These are phyloP conservation scores for Parastagonospora nodorum DNA, from an alignment of 2,329 filamentous ascomycete genomes.

Conservation along the genomic window DNA sequence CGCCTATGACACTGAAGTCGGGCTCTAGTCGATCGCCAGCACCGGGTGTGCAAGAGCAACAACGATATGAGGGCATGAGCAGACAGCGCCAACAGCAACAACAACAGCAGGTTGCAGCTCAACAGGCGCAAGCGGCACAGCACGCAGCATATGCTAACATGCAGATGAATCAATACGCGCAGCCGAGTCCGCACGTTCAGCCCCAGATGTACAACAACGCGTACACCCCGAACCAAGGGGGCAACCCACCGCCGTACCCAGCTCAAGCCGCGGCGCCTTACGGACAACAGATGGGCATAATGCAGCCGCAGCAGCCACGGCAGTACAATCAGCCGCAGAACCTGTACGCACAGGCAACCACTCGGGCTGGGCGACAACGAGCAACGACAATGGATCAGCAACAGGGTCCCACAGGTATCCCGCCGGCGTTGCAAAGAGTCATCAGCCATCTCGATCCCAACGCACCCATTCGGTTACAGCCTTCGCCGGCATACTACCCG, in stretches of 20 bases:
- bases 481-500: conserved; percentile 95
- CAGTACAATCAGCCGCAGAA: conserved; percentile 68
- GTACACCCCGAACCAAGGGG: conserved; percentile 71
- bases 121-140: conserved; percentile 59
- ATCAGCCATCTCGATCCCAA: conserved; percentile 95
- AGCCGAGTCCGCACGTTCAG: conserved; percentile 51
- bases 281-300: conserved; percentile 61
- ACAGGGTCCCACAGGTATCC: conserved; percentile 88
- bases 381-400: conserved; percentile 97
- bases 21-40: conserved; percentile 86
- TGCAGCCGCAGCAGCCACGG: conserved; percentile 44
- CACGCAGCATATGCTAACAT: conserved; percentile 69
- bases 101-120: conserved; percentile 59
- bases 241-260: conserved; percentile 78
- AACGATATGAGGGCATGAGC: conserved; percentile 90
- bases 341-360: conserved; percentile 74
- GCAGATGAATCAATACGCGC: conserved; percentile 61
- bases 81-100: conserved; percentile 76
- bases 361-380: conserved; percentile 80
- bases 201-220: conserved; percentile 80
- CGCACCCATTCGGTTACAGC: conserved; percentile 90
- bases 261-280: conserved; percentile 64
- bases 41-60: conserved; percentile 92
- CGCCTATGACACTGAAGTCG: conserved; percentile 93
- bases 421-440: conserved; percentile 88